Evolutionary conservation across 352 stramenopile species (phyloP), one percentile per base, ranked within the genome.

Genomic region (Peronospora tabacina): DNA sequence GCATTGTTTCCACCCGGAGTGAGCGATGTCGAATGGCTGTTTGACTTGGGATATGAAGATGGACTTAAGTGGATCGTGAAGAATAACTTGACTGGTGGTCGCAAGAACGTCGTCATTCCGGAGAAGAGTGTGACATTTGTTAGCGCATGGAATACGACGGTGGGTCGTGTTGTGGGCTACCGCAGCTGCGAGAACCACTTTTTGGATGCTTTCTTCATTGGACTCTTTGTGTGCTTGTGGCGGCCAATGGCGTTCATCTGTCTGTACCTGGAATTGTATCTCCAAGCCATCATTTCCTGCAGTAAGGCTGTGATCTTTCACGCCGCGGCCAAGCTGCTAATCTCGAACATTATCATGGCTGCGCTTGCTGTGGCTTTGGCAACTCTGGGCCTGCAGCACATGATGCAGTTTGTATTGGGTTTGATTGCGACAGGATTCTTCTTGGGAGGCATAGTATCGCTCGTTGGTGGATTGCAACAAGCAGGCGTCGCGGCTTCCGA

Each of bases 1-100:
- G 28, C 28, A 32, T 32, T 32, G 26, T 72, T 87, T 44, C 82
- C 85, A 15, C 81, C 83, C 0, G 68, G 64, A 7, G 57, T 69
- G 34, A 68, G 76, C 11, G 75, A 90, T 46, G 68, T 94, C 29
- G 60, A 87, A 55, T 94, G 85, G 82, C 61, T 95, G 15, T 90
- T 91, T 42, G 72, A 94, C 38, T 49, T 93, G 22, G 82, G 83
- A n/a, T 90, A 92, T 41, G 70, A 84, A 50, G 82, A 90, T 51
- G 76, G 69, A 19, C 69, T 87, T 20, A 75, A 66, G 33, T 90
- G 81, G 81, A 75, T 83, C 9, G 54, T 70, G 7, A 70, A 74
- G 49, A 63, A 65, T 2, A 72, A 64, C 5, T 56, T 85, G 10
- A 54, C 54, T 1, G 38, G 58, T 4, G 30, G 43, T 2, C 52